Percentiles rank a stretch among this genome's conserved stretches.
These are phyloP conservation scores for Gautieria morchelliformis DNA, from an alignment of 768 basidiomycete genomes.

Conservation along the genomic window DNA sequence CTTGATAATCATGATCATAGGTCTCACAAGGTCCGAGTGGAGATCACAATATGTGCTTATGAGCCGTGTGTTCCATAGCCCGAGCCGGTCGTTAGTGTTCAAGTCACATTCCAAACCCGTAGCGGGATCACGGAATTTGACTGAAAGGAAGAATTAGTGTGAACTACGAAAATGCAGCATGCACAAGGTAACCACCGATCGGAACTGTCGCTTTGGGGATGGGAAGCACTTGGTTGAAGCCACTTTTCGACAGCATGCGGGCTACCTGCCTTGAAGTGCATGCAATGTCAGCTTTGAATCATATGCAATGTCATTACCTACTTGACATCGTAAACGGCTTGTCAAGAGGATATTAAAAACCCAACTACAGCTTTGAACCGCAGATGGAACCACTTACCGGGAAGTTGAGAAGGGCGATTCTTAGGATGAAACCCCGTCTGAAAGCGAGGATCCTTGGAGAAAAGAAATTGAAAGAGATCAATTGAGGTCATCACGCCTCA, in stretches of 20 bases:
- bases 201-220: constrained; percentile 33
- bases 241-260: constrained; percentile 18
- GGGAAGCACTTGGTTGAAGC: constrained; percentile 23
- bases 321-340: constrained; percentile 25
- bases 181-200: constrained; percentile 25
- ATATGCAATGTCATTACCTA: constrained; percentile 9
- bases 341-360: background rate
- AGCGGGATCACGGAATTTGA: constrained; percentile 39
- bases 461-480: background rate
- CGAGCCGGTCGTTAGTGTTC: constrained; percentile 55
- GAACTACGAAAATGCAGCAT: background rate
- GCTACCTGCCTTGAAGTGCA: constrained; percentile 23
- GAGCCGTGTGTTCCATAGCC: constrained; percentile 40
- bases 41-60: constrained; percentile 42
- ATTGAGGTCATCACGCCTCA: background rate
- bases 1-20: constrained; percentile 42
- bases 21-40: constrained; percentile 30
- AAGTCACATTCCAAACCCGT: constrained; percentile 41
- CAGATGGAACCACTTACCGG: constrained; percentile 16
- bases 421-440: constrained; percentile 22
- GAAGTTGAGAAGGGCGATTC: constrained; percentile 17
- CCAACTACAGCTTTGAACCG: background rate
- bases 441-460: constrained; percentile 23
- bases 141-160: constrained; percentile 21
- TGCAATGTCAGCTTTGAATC: too few species aligned